phyloP scores from a whole-genome alignment of 148 eudicot species.

The Silene uniflora region DNA sequence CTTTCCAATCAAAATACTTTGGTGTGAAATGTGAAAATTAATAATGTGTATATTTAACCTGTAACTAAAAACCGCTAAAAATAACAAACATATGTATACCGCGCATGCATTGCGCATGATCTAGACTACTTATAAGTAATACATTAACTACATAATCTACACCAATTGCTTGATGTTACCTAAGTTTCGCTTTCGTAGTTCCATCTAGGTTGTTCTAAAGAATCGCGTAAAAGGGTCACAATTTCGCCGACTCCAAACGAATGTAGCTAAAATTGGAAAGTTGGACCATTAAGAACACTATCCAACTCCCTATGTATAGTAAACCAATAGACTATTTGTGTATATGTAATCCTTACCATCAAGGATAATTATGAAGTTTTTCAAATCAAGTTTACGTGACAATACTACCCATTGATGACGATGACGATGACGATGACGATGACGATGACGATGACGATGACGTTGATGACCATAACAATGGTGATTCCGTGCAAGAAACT shows the following conservation, averaged over 20 bases:
- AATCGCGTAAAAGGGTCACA: background rate
- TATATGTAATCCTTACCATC: constrained; percentile 5
- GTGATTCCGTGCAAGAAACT: too few relatives aligned
- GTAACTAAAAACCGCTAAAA: too few relatives aligned
- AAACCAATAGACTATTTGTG: background rate
- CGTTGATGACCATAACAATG: too few relatives aligned
- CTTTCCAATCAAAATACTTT: too few relatives aligned
- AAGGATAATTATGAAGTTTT: background rate
- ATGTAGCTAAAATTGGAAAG: constrained; percentile 5
- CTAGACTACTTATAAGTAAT: too few relatives aligned
- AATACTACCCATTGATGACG: background rate
- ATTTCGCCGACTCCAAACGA: background rate
- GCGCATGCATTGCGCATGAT: too few relatives aligned
- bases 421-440: background rate
- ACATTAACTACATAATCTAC: too few relatives aligned
- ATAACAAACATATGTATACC: too few relatives aligned
- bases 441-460: background rate
- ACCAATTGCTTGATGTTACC: background rate
- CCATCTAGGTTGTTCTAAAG: constrained; percentile 12
- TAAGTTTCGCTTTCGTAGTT: background rate
- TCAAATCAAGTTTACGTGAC: background rate
- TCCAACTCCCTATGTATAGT: constrained; percentile 10
- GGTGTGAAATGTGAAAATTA: too few relatives aligned
- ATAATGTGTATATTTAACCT: too few relatives aligned
- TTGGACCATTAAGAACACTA: constrained; percentile 4